Percentiles rank a stretch among this genome's conserved stretches.
Evolutionary conservation across 2,329 filamentous ascomycete species (phyloP).

Genomic region (Aspergillus ruber): DNA sequence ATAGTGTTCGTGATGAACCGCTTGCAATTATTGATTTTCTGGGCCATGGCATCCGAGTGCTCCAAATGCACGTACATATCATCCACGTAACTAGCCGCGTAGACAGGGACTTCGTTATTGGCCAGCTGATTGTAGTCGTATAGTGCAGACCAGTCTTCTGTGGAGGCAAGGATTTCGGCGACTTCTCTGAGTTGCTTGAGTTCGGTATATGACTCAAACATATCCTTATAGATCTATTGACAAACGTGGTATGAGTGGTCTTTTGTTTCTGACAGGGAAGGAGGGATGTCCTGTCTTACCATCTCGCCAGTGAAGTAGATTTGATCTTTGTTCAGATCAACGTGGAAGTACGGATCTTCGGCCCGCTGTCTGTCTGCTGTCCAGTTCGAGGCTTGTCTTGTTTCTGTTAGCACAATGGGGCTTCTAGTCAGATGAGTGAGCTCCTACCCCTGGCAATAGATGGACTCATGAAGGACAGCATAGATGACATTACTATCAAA

Average conservation of each 20-base stretch:
- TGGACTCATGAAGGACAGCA: slow-evolving; percentile 76
- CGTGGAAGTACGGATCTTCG: slow-evolving; percentile 41
- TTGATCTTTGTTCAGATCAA: slow-evolving; percentile 42
- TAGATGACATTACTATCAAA: slow-evolving; percentile 80
- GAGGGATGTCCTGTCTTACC: slow-evolving; percentile 34
- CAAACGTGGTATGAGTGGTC: background rate
- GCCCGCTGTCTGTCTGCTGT: slow-evolving; percentile 51
- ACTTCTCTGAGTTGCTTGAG: slow-evolving; percentile 62
- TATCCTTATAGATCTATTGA: slow-evolving; percentile 63
- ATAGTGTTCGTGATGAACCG: slow-evolving; percentile 79
- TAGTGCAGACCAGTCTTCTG: slow-evolving; percentile 64
- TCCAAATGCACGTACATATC: slow-evolving; percentile 90
- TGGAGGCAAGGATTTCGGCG: slow-evolving; percentile 63
- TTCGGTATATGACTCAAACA: slow-evolving; percentile 75
- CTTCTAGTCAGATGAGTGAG: background rate
- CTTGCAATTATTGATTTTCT: slow-evolving; percentile 67
- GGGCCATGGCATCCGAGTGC: slow-evolving; percentile 66
- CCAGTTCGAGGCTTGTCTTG: slow-evolving; percentile 60
- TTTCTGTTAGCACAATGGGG: slow-evolving; percentile 18
- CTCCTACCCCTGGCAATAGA: slow-evolving; percentile 66
- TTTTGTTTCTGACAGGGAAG: slow-evolving; percentile 1
- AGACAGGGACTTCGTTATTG: slow-evolving; percentile 76
- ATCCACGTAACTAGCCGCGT: slow-evolving; percentile 74
- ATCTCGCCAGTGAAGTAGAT: slow-evolving; percentile 88
- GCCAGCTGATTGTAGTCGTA: slow-evolving; percentile 69